Conservation (phyloP, 78 protist species). For the Diacronema lutheri region DNA sequence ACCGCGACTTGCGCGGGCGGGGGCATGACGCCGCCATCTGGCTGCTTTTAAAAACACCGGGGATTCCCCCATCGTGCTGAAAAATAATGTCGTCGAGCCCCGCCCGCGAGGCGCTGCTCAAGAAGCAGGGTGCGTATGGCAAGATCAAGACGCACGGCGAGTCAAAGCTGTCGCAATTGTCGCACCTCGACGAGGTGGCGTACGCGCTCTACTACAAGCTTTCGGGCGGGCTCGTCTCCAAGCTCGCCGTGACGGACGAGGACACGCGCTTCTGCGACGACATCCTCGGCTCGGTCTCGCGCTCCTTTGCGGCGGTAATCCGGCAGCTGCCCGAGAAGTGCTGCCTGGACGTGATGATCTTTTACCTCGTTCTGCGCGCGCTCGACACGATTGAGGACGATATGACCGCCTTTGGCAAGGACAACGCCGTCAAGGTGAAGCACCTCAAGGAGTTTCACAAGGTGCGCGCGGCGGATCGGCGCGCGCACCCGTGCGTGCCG, state of each 20-base stretch:
- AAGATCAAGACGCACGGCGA: neutral
- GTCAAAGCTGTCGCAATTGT: neutral
- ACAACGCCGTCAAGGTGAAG: slow-evolving; percentile 32
- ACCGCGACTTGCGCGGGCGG: too few relatives aligned
- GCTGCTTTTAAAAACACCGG: too few relatives aligned
- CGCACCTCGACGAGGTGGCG: neutral
- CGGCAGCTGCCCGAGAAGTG: slow-evolving; percentile 56
- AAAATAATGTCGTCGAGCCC: too few relatives aligned
- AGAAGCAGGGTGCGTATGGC: slow-evolving; percentile 20
- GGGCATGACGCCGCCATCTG: too few relatives aligned
- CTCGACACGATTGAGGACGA: slow-evolving; percentile 95
- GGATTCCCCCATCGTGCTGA: too few relatives aligned
- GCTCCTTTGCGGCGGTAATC: slow-evolving; percentile 79
- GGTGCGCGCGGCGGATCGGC: too few relatives aligned
- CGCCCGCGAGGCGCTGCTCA: too few relatives aligned
- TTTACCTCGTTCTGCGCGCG: slow-evolving; percentile 91
- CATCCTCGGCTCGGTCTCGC: slow-evolving; percentile 6
- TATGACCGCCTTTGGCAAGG: slow-evolving; percentile 51
- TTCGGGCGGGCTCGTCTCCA: neutral
- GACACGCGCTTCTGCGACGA: slow-evolving; percentile 30
- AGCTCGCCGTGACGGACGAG: neutral
- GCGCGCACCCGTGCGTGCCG: too few relatives aligned
- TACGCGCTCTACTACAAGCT: neutral
- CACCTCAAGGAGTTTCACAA: slow-evolving; percentile 52
- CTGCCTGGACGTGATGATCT: slow-evolving; percentile 64